Evolutionary conservation across 129 eudicot species (phyloP).

Genomic region (Chrysanthemum makinoi): DNA sequence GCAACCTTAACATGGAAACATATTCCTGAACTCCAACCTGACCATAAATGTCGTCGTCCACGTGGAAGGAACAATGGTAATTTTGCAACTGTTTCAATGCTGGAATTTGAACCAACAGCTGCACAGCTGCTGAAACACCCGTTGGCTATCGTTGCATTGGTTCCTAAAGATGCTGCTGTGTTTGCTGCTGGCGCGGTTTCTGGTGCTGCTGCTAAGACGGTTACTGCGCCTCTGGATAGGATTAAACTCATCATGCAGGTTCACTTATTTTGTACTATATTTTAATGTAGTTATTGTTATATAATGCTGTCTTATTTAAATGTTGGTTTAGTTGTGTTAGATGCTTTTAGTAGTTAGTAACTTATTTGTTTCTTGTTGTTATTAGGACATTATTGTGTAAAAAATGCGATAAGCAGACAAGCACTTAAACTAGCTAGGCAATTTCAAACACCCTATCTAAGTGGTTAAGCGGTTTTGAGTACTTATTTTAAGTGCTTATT

Average conservation of each 20-base stretch:
- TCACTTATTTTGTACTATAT: background rate
- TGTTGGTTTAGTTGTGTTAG: slow-evolving; percentile 3
- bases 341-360: background rate
- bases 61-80: slow-evolving; percentile 8
- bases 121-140: slow-evolving; percentile 72
- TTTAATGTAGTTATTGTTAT: background rate
- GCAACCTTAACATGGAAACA: slow-evolving; percentile 32
- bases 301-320: slow-evolving; percentile 7
- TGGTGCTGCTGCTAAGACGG: slow-evolving; percentile 81
- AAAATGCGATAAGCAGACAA: background rate
- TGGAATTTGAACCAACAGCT: slow-evolving; percentile 48
- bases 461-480: no score
- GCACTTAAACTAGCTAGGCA: no score
- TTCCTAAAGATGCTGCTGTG: slow-evolving; percentile 78
- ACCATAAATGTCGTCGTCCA: background rate
- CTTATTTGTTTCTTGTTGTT: background rate
- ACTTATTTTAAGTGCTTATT: no score
- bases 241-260: slow-evolving; percentile 97
- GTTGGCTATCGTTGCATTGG: slow-evolving; percentile 55
- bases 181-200: slow-evolving; percentile 88
- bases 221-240: slow-evolving; percentile 92
- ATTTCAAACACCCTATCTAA: no score
- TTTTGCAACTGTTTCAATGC: slow-evolving; percentile 57
- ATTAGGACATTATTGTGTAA: background rate
- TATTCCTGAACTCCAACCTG: slow-evolving; percentile 43